These are phyloP conservation scores for Closterium sp. DNA, from an alignment of 139 green algal genomes.

Conservation along the genomic window DNA sequence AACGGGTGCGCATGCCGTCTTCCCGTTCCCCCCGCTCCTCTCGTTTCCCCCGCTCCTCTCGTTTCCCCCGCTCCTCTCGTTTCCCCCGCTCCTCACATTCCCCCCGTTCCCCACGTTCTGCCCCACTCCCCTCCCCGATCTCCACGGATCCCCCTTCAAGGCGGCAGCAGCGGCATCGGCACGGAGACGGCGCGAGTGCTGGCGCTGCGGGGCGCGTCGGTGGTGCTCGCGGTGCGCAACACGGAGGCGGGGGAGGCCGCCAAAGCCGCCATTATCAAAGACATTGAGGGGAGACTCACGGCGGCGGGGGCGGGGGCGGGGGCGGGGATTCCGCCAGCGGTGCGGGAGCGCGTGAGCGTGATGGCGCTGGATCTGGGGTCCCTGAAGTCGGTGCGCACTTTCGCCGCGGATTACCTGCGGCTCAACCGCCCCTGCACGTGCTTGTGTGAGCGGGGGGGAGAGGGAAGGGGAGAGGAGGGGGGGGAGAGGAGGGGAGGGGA, in stretches of 20 bases:
- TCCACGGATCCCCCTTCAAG: conserved; percentile 30
- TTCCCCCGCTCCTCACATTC: too few relatives aligned
- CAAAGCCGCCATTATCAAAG: conserved; percentile 5
- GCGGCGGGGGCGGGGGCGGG: neutral
- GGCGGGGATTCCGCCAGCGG: neutral
- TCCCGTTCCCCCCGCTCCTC: too few relatives aligned
- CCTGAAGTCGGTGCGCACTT: conserved; percentile 45
- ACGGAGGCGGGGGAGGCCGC: conserved; percentile 17
- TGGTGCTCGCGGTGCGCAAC: conserved; percentile 56
- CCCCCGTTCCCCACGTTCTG: too few relatives aligned
- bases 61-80: too few relatives aligned
- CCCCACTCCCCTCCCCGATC: too few relatives aligned
- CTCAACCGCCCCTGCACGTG: conserved; percentile 27
- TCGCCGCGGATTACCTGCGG: conserved; percentile 35
- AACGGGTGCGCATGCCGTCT: too few relatives aligned
- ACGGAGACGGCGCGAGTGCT: conserved; percentile 68
- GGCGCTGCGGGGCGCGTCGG: conserved; percentile 63
- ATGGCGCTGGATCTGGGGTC: conserved; percentile 56
- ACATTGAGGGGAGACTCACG: neutral
- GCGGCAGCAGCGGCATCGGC: conserved; percentile 74
- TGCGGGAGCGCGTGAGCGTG: conserved; percentile 23
- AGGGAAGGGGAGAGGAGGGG: neutral
- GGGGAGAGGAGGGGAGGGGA: neutral
- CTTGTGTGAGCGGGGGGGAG: conserved; percentile 32
- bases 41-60: too few relatives aligned